Evolutionary conservation across 148 eudicot species (phyloP), one percentile per base, ranked within the genome.

Genomic region (Cornus florida): DNA sequence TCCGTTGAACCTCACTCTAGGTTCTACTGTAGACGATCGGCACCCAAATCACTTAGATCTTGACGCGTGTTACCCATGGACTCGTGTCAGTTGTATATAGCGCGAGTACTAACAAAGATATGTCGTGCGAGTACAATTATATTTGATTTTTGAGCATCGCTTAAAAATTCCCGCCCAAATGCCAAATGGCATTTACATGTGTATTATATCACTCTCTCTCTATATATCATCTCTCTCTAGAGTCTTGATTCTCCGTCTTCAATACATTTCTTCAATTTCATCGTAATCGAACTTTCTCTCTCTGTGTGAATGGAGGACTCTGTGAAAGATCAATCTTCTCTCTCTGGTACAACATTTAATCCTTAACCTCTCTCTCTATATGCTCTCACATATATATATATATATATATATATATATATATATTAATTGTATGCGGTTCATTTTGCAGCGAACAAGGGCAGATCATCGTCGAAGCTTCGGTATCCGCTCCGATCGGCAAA

Each of bases 401-500:
- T 65, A 16, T 17, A 12, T 16, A 17, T n/a, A 14, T 60, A 24
- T 60, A 23, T 24, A 22, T 31, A 10, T 32, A 3, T 3, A 3
- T 79, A 24, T 77, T 62, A 62, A 6, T 7, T 4, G 66, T 17
- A 19, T 62, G 2, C 66, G 10, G 6, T 41, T 22, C 1, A 68
- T 20, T 77, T 76, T 85, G 39, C 72, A 84, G 83, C 59, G 24
- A 79, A 20, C 10, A 38, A n/a, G 32, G 88, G 76, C 71, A 89
- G 62, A 72, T 81, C 89, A 43, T 35, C 79, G 13, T 78, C 79
- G 0, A 90, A 83, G 62, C 90, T 89, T 17, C 77, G 92, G 57
- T 91, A 91, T 79, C 95, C 95, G 69, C 85, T 91, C 10, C 87
- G 92, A 74, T 91, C 95, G 3, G 85, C 87, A 2, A 28, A 84